Evolutionary conservation across 2,329 filamentous ascomycete species (phyloP), one percentile per base, ranked within the genome.

Genomic region (Meredithiella fracta): DNA sequence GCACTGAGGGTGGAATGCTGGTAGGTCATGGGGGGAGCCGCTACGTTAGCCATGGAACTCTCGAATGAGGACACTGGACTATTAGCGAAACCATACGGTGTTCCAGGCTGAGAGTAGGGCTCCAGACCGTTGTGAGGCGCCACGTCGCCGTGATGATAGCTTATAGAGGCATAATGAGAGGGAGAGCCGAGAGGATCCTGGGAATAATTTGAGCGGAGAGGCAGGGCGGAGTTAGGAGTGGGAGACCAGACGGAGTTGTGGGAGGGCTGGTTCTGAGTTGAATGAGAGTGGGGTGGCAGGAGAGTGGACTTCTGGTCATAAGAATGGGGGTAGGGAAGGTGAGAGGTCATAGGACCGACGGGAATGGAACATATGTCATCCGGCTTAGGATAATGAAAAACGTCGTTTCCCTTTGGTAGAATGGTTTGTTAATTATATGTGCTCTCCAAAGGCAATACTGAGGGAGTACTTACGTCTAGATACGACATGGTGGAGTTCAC

Each of bases 41-140:
- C 11, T 9, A 52, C 20, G 25, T n/a, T 23, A 15, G 44, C 54
- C 54, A 56, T 47, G 7, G 34, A 47, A 29, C 54, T 40, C 38
- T 56, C 54, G 22, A 47, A 47, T 23, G 49, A 56, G 11, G 54
- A 56, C 17, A 37, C n/a, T 6, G 54, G 49, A 29, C 49, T 56
- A 37, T 34, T 38, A 17, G 51, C 26, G 25, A 44, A 37, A 20
- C 37, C 47, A 22, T 47, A 55, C 17, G 53, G 44, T 17, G 53
- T 50, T 15, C 20, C 44, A 3, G 42, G 42, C 17, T 22, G 42
- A 7, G 44, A 49, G 44, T 49, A 29, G 3, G 44, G 22, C 38
- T 4, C 15, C 6, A n/a, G 6, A 15, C 4, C n/a, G 17, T 34
- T 42, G 6, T 15, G 23, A 9, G 22, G 22, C 2, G 44, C 44